Conservation (phyloP, 768 basidiomycete genomes). For the Tricholoma furcatifolium region DNA sequence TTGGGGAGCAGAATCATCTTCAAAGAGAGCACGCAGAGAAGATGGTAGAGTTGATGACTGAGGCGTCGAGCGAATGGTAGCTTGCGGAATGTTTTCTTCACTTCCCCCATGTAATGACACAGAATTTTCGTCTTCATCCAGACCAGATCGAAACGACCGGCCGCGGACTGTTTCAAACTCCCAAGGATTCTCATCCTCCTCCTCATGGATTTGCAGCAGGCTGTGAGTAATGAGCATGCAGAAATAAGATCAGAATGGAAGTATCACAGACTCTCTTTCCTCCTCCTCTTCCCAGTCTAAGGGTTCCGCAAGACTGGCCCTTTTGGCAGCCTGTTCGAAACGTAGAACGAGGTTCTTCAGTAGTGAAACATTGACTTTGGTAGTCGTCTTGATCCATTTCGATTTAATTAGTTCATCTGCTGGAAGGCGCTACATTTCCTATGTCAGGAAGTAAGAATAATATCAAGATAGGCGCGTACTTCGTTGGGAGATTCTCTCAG, state of each 20-base stretch:
- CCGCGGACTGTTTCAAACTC: slow-evolving; percentile 75
- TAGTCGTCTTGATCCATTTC: slow-evolving; percentile 84
- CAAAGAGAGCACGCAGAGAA: slow-evolving; percentile 79
- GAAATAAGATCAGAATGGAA: neutral
- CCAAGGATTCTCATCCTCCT: slow-evolving; percentile 53
- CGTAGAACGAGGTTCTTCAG: slow-evolving; percentile 81
- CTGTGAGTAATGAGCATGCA: slow-evolving; percentile 3
- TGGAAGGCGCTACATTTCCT: slow-evolving; percentile 61
- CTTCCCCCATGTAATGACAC: slow-evolving; percentile 9
- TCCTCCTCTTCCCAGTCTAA: slow-evolving; percentile 74
- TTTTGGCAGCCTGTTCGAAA: slow-evolving; percentile 72
- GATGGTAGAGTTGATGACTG: slow-evolving; percentile 60
- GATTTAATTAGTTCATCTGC: slow-evolving; percentile 87
- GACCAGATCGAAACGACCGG: slow-evolving; percentile 17
- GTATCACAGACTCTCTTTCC: slow-evolving; percentile 45
- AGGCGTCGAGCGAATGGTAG: slow-evolving; percentile 49
- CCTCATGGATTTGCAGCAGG: slow-evolving; percentile 20
- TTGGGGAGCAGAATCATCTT: slow-evolving; percentile 42
- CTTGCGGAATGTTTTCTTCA: slow-evolving; percentile 26
- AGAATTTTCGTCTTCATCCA: slow-evolving; percentile 21
- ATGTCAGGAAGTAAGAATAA: neutral
- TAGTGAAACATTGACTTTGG: slow-evolving; percentile 63
- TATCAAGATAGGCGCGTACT: slow-evolving; percentile 39
- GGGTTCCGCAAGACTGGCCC: slow-evolving; percentile 74
- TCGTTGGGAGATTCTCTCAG: slow-evolving; percentile 79